Percentiles rank a stretch among this genome's conserved stretches.
Evolutionary conservation across 1,284 basidiomycete species (phyloP).

Genomic region (Dichomitus squalens): DNA sequence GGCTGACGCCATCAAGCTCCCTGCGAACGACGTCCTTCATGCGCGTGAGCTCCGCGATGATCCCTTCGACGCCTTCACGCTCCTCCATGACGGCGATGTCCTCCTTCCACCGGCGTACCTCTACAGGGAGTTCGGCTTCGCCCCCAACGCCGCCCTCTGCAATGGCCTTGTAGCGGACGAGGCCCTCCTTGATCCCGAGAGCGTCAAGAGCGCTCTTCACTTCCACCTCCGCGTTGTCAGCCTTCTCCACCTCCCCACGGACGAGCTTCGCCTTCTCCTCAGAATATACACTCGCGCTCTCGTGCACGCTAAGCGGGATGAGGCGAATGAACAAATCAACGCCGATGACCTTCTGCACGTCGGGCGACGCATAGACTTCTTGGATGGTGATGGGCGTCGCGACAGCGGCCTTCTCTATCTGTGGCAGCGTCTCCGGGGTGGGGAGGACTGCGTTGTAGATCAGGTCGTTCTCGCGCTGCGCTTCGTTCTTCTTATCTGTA

Average conservation of each 20-base stretch:
- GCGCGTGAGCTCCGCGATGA: constrained; percentile 63
- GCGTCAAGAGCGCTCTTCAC: constrained; percentile 81
- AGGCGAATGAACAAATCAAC: constrained; percentile 89
- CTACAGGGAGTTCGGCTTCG: constrained; percentile 71
- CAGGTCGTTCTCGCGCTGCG: constrained; percentile 91
- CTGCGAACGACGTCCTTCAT: constrained; percentile 63
- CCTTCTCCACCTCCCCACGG: constrained; percentile 85
- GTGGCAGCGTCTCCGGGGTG: constrained; percentile 76
- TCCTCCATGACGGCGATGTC: constrained; percentile 74
- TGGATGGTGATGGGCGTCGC: constrained; percentile 51
- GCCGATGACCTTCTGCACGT: constrained; percentile 95
- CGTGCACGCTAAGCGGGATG: constrained; percentile 93
- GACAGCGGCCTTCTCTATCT: constrained; percentile 36
- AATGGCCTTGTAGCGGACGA: constrained; percentile 80
- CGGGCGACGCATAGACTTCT: constrained; percentile 89
- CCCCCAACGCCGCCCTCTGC: constrained; percentile 71
- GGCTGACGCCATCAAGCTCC: constrained; percentile 62
- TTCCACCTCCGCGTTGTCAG: constrained; percentile 84
- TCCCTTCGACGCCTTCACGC: constrained; percentile 62
- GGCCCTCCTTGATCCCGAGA: constrained; percentile 77
- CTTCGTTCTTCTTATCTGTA: constrained; percentile 75
- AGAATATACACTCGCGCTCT: constrained; percentile 94
- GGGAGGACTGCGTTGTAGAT: constrained; percentile 97
- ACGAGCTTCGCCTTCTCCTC: constrained; percentile 99
- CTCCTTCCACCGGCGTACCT: constrained; percentile 77